These are phyloP conservation scores for Nitzschia sp. DNA, from an alignment of 108 stramenopile species.

Conservation along the genomic window DNA sequence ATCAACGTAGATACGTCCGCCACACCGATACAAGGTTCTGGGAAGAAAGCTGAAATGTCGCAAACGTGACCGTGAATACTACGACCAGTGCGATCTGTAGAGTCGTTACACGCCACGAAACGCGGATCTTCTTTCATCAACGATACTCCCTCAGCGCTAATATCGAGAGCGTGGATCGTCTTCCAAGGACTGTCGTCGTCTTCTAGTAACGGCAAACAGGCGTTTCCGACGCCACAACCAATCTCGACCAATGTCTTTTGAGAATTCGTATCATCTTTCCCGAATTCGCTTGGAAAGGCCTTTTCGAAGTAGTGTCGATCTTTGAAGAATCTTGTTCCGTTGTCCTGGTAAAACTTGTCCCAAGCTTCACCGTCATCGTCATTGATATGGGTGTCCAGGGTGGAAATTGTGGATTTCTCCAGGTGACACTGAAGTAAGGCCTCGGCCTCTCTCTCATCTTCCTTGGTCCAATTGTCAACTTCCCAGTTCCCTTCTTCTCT, in stretches of 20 bases:
- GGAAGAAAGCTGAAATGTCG: conserved; percentile 31
- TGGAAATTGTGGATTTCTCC: conserved; percentile 16
- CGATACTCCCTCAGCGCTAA: conserved; percentile 61
- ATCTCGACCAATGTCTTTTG: conserved; percentile 67
- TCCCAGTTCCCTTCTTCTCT: conserved; percentile 5
- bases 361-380: conserved; percentile 55
- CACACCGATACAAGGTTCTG: conserved; percentile 36
- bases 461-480: not conserved
- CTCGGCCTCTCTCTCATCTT: conserved; percentile 11
- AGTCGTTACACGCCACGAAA: conserved; percentile 37
- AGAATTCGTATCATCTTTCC: not conserved
- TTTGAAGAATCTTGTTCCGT: conserved; percentile 79
- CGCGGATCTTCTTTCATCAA: conserved; percentile 60
- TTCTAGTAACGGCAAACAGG: conserved; percentile 68
- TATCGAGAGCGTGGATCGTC: conserved; percentile 58
- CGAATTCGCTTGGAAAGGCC: conserved; percentile 78
- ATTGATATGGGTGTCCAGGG: not conserved
- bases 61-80: conserved; percentile 54
- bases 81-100: conserved; percentile 27
- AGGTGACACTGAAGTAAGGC: not conserved
- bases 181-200: conserved; percentile 20
- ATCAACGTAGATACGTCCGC: conserved; percentile 69
- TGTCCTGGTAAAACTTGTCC: conserved; percentile 74
- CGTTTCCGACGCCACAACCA: conserved; percentile 92
- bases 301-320: conserved; percentile 87